Percentiles rank a stretch among this genome's conserved stretches.
Evolutionary conservation across 352 stramenopile species (phyloP).

Genomic region (Aphanomyces euteiches): DNA sequence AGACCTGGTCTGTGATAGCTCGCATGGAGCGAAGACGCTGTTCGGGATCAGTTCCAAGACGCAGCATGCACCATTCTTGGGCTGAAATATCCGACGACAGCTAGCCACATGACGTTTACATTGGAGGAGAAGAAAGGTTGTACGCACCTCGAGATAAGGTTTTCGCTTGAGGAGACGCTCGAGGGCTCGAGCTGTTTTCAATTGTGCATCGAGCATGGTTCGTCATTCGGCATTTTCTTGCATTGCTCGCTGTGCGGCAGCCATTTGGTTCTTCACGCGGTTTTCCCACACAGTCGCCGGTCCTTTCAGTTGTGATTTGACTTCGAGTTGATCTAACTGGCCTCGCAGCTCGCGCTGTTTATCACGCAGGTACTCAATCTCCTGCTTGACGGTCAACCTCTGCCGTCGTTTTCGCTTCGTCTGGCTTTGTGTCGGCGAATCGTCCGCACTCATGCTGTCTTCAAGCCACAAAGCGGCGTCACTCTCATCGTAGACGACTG

Average conservation of each 20-base stretch:
- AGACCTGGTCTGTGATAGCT: constrained; percentile 3
- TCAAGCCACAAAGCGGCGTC: neutral
- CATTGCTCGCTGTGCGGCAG: neutral
- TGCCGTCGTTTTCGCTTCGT: constrained; percentile 10
- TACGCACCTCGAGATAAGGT: constrained; percentile 16
- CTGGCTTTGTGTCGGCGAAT: constrained; percentile 1
- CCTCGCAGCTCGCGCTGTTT: constrained; percentile 13
- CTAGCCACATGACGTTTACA: neutral
- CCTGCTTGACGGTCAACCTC: constrained; percentile 23
- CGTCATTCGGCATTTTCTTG: constrained; percentile 22
- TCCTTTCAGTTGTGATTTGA: neutral
- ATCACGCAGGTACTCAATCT: constrained; percentile 18
- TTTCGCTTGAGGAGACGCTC: constrained; percentile 26
- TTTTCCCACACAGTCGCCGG: constrained; percentile 15
- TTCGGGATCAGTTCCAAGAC: neutral
- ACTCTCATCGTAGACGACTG: neutral
- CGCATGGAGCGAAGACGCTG: neutral
- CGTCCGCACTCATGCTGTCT: neutral
- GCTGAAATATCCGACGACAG: neutral
- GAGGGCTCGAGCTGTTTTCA: constrained; percentile 20
- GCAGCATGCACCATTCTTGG: constrained; percentile 20
- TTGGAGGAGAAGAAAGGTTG: neutral
- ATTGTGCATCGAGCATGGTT: constrained; percentile 20
- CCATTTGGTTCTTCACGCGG: constrained; percentile 20
- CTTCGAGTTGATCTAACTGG: neutral